Percentiles rank a stretch among this genome's conserved stretches.
Evolutionary conservation across 169 alveolate species (phyloP).

Genomic region (Eimeria mitis): DNA sequence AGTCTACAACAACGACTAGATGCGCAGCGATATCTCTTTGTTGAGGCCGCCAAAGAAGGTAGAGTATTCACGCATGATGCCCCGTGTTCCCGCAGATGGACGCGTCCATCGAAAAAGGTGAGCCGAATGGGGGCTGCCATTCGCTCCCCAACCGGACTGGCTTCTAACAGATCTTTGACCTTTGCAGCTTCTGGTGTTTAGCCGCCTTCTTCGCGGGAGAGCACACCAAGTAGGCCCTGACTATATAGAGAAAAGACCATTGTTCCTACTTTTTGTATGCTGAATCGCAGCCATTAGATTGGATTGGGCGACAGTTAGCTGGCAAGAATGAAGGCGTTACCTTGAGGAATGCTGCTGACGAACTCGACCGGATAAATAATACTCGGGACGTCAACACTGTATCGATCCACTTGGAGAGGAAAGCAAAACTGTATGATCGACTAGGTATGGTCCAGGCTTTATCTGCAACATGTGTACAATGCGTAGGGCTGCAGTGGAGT

Average conservation of each 20-base stretch:
- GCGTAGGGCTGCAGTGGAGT: neutral
- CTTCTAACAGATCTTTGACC: neutral
- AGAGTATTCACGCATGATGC: conserved; percentile 56
- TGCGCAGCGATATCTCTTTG: conserved; percentile 45
- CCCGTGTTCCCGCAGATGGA: conserved; percentile 69
- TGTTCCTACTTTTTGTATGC: neutral
- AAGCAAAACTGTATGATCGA: conserved; percentile 53
- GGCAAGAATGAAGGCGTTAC: conserved; percentile 66
- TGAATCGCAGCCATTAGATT: conserved; percentile 40
- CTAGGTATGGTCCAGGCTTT: conserved; percentile 1
- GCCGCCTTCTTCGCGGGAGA: neutral
- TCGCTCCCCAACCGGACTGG: neutral
- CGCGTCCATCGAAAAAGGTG: conserved; percentile 58
- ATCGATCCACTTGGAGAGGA: conserved; percentile 20
- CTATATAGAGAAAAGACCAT: neutral
- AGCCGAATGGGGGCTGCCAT: neutral
- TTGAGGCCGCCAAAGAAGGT: conserved; percentile 52
- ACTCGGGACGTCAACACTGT: neutral
- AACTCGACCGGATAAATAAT: neutral
- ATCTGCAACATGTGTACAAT: neutral
- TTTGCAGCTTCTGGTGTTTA: neutral
- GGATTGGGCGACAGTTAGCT: conserved; percentile 53
- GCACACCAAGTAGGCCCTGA: neutral
- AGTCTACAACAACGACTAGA: conserved; percentile 16
- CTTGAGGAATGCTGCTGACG: conserved; percentile 65